A percentile compares a stretch with the other conserved stretches of the same genome.
phyloP scores from a whole-genome alignment of 345 rosid species.

The Eucalyptus leucophloia region DNA sequence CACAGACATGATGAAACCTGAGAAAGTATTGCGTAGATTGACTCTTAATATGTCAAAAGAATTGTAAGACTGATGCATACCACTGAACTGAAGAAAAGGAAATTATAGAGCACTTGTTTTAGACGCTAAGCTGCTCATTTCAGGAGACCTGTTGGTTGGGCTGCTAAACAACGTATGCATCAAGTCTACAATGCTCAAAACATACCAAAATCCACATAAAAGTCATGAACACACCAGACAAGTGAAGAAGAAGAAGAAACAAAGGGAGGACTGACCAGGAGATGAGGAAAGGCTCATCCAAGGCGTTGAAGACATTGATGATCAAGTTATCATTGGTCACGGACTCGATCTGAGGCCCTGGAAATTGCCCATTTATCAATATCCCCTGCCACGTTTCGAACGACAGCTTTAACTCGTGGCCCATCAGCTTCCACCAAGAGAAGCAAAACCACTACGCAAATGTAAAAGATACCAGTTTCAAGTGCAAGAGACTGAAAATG shows the following conservation, averaged over 20 bases:
- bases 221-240: not conserved
- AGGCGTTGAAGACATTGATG: constrained; percentile 71
- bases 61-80: not conserved
- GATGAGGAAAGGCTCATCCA: constrained; percentile 82
- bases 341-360: constrained; percentile 79
- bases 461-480: not conserved
- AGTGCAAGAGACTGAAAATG: not conserved
- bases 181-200: not conserved
- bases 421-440: not conserved
- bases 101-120: not conserved
- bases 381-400: constrained; percentile 47
- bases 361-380: constrained; percentile 82
- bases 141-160: not conserved
- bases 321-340: constrained; percentile 87
- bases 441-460: not conserved
- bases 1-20: not conserved
- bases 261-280: constrained; percentile 50
- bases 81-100: not conserved
- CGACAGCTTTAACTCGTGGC: not conserved
- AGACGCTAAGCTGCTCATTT: not conserved
- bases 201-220: not conserved
- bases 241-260: not conserved
- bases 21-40: not conserved
- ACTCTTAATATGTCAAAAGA: not conserved
- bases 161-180: not conserved